phyloP scores from a whole-genome alignment of 2,329 filamentous ascomycete species.

The Teratosphaeriaceae sp. region DNA sequence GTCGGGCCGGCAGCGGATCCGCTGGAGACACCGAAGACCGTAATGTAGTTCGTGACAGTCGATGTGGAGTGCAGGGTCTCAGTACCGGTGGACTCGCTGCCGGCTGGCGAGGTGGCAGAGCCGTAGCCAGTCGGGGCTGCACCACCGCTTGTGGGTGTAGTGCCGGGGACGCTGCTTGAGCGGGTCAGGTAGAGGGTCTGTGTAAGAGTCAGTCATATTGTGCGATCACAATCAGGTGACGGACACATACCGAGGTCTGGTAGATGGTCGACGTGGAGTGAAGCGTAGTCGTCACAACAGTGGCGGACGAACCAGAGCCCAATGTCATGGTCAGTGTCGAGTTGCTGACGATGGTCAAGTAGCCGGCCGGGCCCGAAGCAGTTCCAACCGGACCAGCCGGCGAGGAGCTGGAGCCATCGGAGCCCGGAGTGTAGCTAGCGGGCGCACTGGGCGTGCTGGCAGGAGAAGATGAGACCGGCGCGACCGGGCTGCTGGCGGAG shows the following conservation, averaged over 20 bases:
- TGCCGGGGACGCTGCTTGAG: conserved; percentile 7
- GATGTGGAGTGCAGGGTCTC: conserved; percentile 26
- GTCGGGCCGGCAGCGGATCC: conserved; percentile 6
- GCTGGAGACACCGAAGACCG: conserved; percentile 24
- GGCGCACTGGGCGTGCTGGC: not conserved
- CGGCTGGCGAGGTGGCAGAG: conserved; percentile 7
- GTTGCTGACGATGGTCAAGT: conserved; percentile 22
- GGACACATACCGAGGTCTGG: conserved; percentile 15
- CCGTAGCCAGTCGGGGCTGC: conserved; percentile 6
- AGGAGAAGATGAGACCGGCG: not conserved
- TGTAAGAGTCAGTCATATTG: too few species aligned
- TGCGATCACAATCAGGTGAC: too few species aligned
- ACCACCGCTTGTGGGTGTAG: not conserved
- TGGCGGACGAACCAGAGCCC: conserved; percentile 27
- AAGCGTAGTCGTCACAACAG: conserved; percentile 29
- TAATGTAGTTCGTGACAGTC: conserved; percentile 28
- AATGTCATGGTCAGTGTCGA: conserved; percentile 31
- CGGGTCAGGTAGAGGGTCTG: conserved; percentile 22
- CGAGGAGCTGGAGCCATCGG: not conserved
- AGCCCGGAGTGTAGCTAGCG: conserved; percentile 1
- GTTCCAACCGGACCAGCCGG: conserved; percentile 1
- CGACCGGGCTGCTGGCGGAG: conserved; percentile 1
- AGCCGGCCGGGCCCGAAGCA: not conserved
- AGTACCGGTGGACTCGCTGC: conserved; percentile 11
- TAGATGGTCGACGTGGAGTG: conserved; percentile 28